Base-by-base conservation (phyloP, 805 yeast genomes). In the Hanseniaspora vineae region DNA sequence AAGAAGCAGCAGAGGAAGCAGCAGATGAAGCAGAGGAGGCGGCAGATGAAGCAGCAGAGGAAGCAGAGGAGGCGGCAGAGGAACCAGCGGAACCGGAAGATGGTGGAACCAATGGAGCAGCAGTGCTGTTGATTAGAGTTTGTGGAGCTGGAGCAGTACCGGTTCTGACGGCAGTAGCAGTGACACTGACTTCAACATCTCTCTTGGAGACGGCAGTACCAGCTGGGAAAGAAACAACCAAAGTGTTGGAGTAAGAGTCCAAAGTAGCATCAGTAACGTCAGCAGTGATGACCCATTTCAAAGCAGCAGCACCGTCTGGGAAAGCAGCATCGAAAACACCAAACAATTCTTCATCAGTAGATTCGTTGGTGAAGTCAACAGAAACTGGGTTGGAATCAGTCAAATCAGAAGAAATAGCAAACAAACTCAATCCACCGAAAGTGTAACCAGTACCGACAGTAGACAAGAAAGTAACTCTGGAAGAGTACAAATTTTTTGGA, bases 381-480 rank as follows among this genome's bases (percentile, higher is more conserved):
- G 44, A 44, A 47, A 40, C 39, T 14, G 45, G 37, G 29, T 23
- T 23, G 42, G 39, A 19, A 15, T 39, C 20, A 19, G 42, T 20
- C 14, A 46, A 44, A 40, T 31, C 40, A 49, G 23, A 33, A 19
- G 42, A 18, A 15, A 46, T 42, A 35, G 40, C 40, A 49, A 31
- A 32, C 31, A 44, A 39, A 15, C 32, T 42, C 37, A 67, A 59
- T 44, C 67, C 71, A 35, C 69, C 73, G 46, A 71, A 69, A 35
- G 66, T 67, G 54, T 77, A 80, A 20, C 84, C 84, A 14, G 69
- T 56, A 2, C 75, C 70, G 9, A 83, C 81, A 44, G 78, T 74
- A 42, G 68, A 44, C 8, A 67, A 32, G 13, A 72, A 57, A 33
- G 72, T 77, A 32, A 85, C 81, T 35, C 79, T 68, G 42, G 85